phyloP scores from a whole-genome alignment of 73 alveolate species.

The Paramecium sonneborni region DNA sequence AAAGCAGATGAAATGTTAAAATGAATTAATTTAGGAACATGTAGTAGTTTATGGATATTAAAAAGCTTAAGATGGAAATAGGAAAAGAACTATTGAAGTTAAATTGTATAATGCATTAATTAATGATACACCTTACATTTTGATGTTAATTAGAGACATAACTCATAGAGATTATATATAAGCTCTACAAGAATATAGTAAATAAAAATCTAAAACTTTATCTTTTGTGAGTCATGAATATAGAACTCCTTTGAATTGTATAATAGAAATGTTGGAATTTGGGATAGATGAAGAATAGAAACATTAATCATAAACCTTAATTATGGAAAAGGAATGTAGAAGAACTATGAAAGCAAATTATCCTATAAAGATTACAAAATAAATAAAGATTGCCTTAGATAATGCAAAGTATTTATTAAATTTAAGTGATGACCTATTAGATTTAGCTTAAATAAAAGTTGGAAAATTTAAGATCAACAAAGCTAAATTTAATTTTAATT shows the following conservation, averaged over 20 bases:
- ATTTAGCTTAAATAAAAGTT: conserved; percentile 64
- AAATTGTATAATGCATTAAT: conserved; percentile 36
- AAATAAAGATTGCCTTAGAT: conserved; percentile 54
- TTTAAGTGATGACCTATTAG: conserved; percentile 59
- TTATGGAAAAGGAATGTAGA: not conserved
- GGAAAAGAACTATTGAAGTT: not conserved
- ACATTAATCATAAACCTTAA: conserved; percentile 1
- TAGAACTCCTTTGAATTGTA: conserved; percentile 62
- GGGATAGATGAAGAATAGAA: conserved; percentile 44
- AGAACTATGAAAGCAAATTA: not conserved
- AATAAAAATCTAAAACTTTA: conserved; percentile 53
- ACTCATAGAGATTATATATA: conserved; percentile 61
- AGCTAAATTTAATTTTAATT: conserved; percentile 50
- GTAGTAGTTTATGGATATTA: not conserved
- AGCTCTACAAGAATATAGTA: conserved; percentile 47
- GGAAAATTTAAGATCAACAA: conserved; percentile 55
- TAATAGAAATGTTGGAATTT: conserved; percentile 54
- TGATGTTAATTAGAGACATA: conserved; percentile 47
- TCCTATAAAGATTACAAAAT: not conserved
- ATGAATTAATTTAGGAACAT: not conserved
- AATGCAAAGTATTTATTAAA: conserved; percentile 57
- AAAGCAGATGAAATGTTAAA: not conserved
- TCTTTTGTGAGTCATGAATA: conserved; percentile 64
- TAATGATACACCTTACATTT: conserved; percentile 9
- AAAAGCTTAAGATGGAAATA: not conserved